phyloP scores from a whole-genome alignment of 1,139 yeast genomes.

The Protomyces inundatus region DNA sequence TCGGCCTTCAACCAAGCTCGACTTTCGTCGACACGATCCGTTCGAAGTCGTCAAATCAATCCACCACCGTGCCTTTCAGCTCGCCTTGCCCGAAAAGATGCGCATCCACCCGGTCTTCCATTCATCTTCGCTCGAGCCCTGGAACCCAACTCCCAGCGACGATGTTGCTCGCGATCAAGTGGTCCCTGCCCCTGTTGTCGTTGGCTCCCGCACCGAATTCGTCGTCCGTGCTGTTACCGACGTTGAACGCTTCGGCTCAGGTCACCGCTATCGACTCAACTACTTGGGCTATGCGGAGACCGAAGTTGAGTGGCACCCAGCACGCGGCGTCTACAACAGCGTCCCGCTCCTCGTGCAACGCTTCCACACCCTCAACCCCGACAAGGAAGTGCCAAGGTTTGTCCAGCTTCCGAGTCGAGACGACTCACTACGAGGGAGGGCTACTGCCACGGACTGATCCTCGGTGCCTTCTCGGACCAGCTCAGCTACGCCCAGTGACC shows the following conservation, averaged over 20 bases:
- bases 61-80: not conserved
- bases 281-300: not conserved
- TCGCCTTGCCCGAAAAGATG: not conserved
- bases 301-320: not conserved
- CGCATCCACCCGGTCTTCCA: constrained; percentile 5
- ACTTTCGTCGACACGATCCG: not conserved
- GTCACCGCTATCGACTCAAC: not conserved
- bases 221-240: not conserved
- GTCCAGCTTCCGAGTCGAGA: not conserved
- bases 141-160: too few relatives aligned
- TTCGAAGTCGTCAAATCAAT: not conserved
- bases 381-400: not conserved
- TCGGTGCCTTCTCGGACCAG: too few relatives aligned
- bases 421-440: too few relatives aligned
- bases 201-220: not conserved
- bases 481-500: too few relatives aligned
- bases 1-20: constrained; percentile 4
- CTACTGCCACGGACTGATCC: too few relatives aligned
- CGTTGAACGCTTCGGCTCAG: not conserved
- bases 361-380: not conserved
- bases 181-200: not conserved
- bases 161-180: too few relatives aligned
- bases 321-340: not conserved
- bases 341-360: not conserved
- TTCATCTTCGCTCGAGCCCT: not conserved